Evolutionary conservation across 2,329 filamentous ascomycete genomes (phyloP).

Genomic region (Beauveria asiatica): DNA sequence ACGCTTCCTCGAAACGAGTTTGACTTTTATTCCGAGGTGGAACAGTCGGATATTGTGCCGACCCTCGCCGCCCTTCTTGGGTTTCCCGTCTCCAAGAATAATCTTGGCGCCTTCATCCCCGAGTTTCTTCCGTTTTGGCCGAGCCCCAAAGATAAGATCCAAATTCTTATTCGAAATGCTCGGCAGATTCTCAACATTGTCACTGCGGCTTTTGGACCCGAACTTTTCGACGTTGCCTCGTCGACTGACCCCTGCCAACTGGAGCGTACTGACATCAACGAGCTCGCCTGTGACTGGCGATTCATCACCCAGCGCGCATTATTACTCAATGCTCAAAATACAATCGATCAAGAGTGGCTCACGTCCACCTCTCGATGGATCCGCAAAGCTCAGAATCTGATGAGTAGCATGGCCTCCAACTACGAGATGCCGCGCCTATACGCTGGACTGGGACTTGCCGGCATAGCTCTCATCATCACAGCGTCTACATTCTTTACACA

Average conservation of each 20-base stretch:
- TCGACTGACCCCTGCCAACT: conserved; percentile 30
- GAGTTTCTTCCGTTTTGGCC: conserved; percentile 72
- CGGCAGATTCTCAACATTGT: conserved; percentile 73
- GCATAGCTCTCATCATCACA: conserved; percentile 31
- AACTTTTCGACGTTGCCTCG: conserved; percentile 30
- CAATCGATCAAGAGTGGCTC: conserved; percentile 32
- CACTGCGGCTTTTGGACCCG: conserved; percentile 56
- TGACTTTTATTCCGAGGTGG: conserved; percentile 73
- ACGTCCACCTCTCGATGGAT: conserved; percentile 52
- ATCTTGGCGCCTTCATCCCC: conserved; percentile 74
- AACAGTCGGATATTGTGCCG: conserved; percentile 90
- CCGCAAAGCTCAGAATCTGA: conserved; percentile 61
- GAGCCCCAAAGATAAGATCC: conserved; percentile 42
- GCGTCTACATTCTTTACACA: not conserved
- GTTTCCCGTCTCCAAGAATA: conserved; percentile 83
- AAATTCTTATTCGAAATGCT: conserved; percentile 70
- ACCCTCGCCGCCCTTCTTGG: conserved; percentile 81
- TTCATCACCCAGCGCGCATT: conserved; percentile 21
- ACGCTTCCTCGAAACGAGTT: conserved; percentile 58
- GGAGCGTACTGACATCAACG: conserved; percentile 35
- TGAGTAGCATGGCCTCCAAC: conserved; percentile 88
- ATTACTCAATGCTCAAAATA: conserved; percentile 15
- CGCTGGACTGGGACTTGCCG: conserved; percentile 33
- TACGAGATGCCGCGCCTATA: conserved; percentile 65
- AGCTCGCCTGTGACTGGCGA: conserved; percentile 63